phyloP scores from a whole-genome alignment of 2,329 filamentous ascomycete species.

The Botryotinia narcissicola region DNA sequence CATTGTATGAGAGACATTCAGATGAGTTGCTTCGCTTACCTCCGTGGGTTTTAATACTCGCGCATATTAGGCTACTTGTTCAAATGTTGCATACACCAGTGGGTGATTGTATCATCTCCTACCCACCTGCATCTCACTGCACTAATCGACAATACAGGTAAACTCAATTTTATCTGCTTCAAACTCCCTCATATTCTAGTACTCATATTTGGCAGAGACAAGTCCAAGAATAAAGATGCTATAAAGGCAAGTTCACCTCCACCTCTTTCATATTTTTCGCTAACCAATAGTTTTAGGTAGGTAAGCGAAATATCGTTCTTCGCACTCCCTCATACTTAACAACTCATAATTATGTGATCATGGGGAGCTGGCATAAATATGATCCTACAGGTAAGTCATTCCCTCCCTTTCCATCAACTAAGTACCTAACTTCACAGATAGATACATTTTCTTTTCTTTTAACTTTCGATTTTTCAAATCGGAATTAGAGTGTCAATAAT shows the following conservation, averaged over 20 bases:
- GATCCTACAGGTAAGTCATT: not conserved
- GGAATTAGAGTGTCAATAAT: not conserved
- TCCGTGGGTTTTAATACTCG: not conserved
- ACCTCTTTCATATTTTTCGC: too few relatives aligned
- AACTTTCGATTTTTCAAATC: not conserved
- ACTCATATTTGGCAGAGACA: too few relatives aligned
- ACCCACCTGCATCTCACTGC: too few relatives aligned
- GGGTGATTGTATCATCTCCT: too few relatives aligned
- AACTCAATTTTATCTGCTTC: too few relatives aligned
- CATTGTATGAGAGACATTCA: not conserved
- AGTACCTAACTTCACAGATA: not conserved
- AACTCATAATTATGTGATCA: not conserved
- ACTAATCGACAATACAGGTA: too few relatives aligned
- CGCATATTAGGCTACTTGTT: not conserved
- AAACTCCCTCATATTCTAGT: too few relatives aligned
- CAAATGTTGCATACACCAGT: not conserved
- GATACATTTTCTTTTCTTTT: not conserved
- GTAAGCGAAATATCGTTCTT: not conserved
- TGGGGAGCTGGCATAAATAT: not conserved
- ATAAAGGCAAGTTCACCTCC: too few relatives aligned
- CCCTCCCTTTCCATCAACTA: too few relatives aligned
- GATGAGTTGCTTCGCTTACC: not conserved
- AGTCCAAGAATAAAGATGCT: accelerated
- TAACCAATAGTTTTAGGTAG: too few relatives aligned
- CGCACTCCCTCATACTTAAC: not conserved